Percentiles rank a stretch among this genome's conserved stretches.
Evolutionary conservation across 2,329 filamentous ascomycete genomes (phyloP).

Genomic region (Aureobasidium pullulans): DNA sequence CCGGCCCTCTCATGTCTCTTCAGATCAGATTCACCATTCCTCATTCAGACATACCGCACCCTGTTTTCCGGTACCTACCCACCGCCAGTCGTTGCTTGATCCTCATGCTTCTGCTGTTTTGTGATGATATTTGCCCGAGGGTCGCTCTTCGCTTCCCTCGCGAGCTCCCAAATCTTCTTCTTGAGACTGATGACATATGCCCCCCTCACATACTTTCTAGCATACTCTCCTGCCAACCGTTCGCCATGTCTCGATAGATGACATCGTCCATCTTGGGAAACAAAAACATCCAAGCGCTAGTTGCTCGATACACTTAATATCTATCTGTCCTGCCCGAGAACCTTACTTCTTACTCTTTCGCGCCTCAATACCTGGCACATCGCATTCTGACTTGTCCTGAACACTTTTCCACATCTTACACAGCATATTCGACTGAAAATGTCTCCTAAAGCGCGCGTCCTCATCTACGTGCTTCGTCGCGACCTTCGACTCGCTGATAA

Average conservation of each 20-base stretch:
- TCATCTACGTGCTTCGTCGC: constrained; percentile 65
- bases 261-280: not conserved
- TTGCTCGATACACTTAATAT: constrained; percentile 3
- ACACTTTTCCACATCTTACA: not conserved
- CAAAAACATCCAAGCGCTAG: not conserved
- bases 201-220: not conserved
- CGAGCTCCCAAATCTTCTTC: not conserved
- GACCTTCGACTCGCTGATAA: constrained; percentile 71
- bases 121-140: not conserved
- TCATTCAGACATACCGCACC: constrained; percentile 1
- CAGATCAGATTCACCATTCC: constrained; percentile 9
- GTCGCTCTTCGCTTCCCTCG: not conserved
- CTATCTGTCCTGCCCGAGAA: not conserved
- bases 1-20: constrained; percentile 3
- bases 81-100: constrained; percentile 3
- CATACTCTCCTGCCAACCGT: not conserved
- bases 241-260: constrained; percentile 3
- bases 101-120: constrained; percentile 6
- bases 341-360: not conserved
- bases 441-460: constrained; percentile 30
- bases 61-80: constrained; percentile 1
- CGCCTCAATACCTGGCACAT: not conserved
- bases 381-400: not conserved
- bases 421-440: not conserved
- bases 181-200: constrained; percentile 9